Conservation (phyloP, 768 basidiomycete genomes). For the Boletales sp. region DNA sequence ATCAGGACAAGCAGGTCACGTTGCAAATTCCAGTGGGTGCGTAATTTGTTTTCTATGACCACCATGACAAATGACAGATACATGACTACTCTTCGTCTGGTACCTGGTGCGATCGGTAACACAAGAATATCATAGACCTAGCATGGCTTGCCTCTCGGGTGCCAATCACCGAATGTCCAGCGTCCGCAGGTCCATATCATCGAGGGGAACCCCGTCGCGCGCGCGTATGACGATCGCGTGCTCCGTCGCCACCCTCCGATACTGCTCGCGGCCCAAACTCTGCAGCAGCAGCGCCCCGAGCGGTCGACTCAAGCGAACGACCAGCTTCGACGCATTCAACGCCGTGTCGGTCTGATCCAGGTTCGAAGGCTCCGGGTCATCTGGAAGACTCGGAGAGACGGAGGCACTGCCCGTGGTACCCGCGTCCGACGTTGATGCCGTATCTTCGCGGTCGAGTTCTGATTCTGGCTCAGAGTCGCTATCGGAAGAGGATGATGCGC, state of each 20-base stretch:
- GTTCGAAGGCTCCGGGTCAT: background rate
- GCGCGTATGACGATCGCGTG: slow-evolving; percentile 8
- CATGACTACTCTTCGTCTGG: no score
- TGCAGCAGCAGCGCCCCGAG: slow-evolving; percentile 14
- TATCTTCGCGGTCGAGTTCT: background rate
- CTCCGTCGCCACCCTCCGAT: slow-evolving; percentile 14
- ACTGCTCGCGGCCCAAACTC: slow-evolving; percentile 2
- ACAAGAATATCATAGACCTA: no score
- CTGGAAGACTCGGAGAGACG: no score
- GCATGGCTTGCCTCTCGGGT: background rate
- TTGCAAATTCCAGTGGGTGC: no score
- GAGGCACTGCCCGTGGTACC: background rate
- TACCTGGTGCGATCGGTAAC: no score
- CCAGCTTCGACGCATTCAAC: slow-evolving; percentile 1
- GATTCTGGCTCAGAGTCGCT: slow-evolving; percentile 4
- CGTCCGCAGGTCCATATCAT: slow-evolving; percentile 4
- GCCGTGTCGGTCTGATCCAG: background rate
- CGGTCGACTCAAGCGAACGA: slow-evolving; percentile 10
- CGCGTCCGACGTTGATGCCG: background rate
- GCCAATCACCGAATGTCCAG: slow-evolving; percentile 2
- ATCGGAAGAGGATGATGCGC: background rate
- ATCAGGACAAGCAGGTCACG: no score
- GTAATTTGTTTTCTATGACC: no score
- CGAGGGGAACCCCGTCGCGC: slow-evolving; percentile 1
- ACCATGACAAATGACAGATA: no score